Conservation (phyloP, 2,329 filamentous ascomycete species). For the Cladosporium sp. region DNA sequence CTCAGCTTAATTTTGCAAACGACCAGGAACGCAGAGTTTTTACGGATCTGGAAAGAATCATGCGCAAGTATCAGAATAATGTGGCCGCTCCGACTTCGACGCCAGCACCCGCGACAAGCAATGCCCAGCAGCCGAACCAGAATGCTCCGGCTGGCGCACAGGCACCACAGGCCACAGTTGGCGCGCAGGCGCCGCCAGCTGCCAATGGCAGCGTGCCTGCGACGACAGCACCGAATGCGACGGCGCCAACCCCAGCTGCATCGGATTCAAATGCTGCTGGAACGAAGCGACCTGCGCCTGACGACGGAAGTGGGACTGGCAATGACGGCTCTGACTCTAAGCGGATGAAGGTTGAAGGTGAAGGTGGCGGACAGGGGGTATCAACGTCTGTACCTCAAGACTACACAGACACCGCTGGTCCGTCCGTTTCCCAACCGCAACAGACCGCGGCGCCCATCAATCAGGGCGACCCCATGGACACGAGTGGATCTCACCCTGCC, state of each 20-base stretch:
- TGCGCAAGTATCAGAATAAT: constrained; percentile 14
- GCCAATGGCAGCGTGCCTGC: not conserved
- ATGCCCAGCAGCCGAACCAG: not conserved
- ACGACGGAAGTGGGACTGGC: not conserved
- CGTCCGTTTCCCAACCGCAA: not conserved
- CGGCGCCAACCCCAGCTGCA: not conserved
- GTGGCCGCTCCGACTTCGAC: constrained; percentile 1
- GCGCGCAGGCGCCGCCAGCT: not conserved
- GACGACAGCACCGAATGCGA: not conserved
- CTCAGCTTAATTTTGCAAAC: constrained; percentile 4
- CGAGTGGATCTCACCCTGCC: not conserved
- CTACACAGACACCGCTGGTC: not conserved
- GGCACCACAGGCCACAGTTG: not conserved
- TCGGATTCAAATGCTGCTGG: not conserved
- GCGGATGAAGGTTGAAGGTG: constrained; percentile 9
- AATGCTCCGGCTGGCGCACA: not conserved
- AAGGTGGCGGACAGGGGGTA: not conserved
- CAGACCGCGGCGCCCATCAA: not conserved
- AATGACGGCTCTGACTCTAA: constrained; percentile 1
- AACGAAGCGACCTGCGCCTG: constrained; percentile 4
- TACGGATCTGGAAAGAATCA: constrained; percentile 12
- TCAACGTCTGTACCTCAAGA: not conserved
- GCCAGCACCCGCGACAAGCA: not conserved
- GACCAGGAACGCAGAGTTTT: constrained; percentile 15
- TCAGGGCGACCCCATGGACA: not conserved